Conservation (phyloP, 2,329 filamentous ascomycete genomes). For the Aotearoamyces nothofagi region DNA sequence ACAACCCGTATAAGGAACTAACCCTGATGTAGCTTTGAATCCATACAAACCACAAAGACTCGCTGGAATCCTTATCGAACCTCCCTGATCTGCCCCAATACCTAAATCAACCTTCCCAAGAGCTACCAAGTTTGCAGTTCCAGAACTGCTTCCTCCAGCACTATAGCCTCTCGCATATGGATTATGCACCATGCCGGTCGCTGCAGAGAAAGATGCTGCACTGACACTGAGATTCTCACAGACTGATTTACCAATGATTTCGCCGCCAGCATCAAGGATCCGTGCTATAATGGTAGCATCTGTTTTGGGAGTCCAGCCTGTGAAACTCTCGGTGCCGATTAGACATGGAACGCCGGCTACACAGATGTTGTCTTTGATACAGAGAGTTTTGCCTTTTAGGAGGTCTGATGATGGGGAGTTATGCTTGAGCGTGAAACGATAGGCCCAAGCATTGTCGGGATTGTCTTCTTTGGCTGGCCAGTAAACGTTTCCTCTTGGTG, state of each 20-base stretch:
- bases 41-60: conserved; percentile 25
- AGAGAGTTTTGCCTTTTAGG: conserved; percentile 27
- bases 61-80: conserved; percentile 28
- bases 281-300: conserved; percentile 16
- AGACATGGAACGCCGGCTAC: conserved; percentile 36
- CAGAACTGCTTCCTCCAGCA: conserved; percentile 32
- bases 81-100: conserved; percentile 22
- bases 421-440: conserved; percentile 29
- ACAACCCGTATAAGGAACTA: conserved; percentile 5
- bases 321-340: conserved; percentile 32
- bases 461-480: conserved; percentile 27
- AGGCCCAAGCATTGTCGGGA: conserved; percentile 33
- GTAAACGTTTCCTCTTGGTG: conserved; percentile 28
- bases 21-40: conserved; percentile 11
- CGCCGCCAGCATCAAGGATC: background rate
- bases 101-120: conserved; percentile 31
- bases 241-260: conserved; percentile 12
- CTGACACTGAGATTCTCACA: conserved; percentile 39
- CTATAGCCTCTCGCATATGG: conserved; percentile 28
- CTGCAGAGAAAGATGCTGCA: conserved; percentile 29
- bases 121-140: conserved; percentile 29
- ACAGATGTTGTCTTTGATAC: conserved; percentile 37
- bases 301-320: conserved; percentile 30
- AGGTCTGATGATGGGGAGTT: conserved; percentile 6
- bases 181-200: conserved; percentile 30